Percentiles rank a stretch among this genome's conserved stretches.
Conservation (phyloP, 2,329 filamentous ascomycete genomes). For the Aspergillus cejpii region DNA sequence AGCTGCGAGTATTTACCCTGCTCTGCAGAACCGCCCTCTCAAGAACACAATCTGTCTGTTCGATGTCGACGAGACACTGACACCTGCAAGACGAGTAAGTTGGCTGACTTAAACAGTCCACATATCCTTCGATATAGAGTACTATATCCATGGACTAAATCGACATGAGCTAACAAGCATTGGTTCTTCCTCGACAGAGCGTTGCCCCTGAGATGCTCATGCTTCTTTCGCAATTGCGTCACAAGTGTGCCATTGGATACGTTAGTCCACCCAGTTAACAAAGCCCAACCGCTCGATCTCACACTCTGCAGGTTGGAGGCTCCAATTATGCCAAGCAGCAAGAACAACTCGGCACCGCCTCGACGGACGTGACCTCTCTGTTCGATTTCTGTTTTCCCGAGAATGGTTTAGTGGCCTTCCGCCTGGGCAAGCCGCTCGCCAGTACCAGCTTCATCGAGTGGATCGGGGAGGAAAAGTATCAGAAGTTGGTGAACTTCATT, state of each 20-base stretch:
- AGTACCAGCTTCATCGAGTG: conserved; percentile 83
- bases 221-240: conserved; percentile 69
- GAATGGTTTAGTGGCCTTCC: conserved; percentile 89
- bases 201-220: conserved; percentile 76
- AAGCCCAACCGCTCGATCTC: conserved; percentile 8
- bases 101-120: too few species aligned
- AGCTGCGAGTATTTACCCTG: conserved; percentile 51
- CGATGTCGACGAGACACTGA: conserved; percentile 91
- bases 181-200: conserved; percentile 39
- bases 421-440: conserved; percentile 67
- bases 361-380: conserved; percentile 66
- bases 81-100: conserved; percentile 65
- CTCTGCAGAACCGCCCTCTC: conserved; percentile 74
- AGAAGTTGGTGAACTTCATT: conserved; percentile 53
- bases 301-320: conserved; percentile 59
- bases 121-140: background rate
- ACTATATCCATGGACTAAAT: conserved; percentile 2
- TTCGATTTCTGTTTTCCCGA: conserved; percentile 98
- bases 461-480: conserved; percentile 75
- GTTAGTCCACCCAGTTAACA: conserved; percentile 16
- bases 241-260: conserved; percentile 41
- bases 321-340: conserved; percentile 91
- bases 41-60: conserved; percentile 94
- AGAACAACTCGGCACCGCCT: conserved; percentile 74
- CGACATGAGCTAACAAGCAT: background rate